phyloP scores from a whole-genome alignment of 2,329 filamentous ascomycete species.

The Dothistroma septosporum region DNA sequence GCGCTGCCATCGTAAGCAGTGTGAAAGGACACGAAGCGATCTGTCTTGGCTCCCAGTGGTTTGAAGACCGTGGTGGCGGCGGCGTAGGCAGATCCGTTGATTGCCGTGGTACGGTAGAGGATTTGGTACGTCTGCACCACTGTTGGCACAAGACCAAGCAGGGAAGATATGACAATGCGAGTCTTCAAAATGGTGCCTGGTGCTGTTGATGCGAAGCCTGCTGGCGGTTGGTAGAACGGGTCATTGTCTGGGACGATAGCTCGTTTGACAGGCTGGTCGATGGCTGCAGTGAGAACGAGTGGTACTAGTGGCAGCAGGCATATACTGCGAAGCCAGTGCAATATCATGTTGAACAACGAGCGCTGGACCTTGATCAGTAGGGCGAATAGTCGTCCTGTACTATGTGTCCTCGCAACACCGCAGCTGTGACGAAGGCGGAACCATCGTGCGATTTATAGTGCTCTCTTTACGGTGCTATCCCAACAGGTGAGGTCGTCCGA shows the following conservation, averaged over 20 bases:
- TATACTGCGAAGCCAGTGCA: neutral
- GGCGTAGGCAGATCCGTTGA: slow-evolving; percentile 28
- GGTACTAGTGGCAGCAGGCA: neutral
- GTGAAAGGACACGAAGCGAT: slow-evolving; percentile 31
- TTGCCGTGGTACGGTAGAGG: slow-evolving; percentile 26
- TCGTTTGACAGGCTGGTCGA: neutral
- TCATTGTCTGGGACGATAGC: slow-evolving; percentile 17
- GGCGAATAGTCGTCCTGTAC: neutral
- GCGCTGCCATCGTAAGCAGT: slow-evolving; percentile 35
- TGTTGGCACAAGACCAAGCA: slow-evolving; percentile 25
- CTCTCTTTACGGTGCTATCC: neutral
- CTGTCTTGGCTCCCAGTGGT: slow-evolving; percentile 20
- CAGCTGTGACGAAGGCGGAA: neutral
- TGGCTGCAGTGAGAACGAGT: neutral
- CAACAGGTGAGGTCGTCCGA: neutral
- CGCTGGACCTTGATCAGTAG: neutral
- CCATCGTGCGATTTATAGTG: neutral
- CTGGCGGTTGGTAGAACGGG: slow-evolving; percentile 29
- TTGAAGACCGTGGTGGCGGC: slow-evolving; percentile 29
- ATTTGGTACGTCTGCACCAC: slow-evolving; percentile 25
- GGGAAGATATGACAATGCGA: slow-evolving; percentile 20
- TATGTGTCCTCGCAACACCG: neutral
- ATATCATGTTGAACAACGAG: neutral
- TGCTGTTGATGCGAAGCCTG: slow-evolving; percentile 20
- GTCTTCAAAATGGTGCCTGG: slow-evolving; percentile 28